Evolutionary conservation across 306 rosid species (phyloP).

Genomic region (Vicia sativa): DNA sequence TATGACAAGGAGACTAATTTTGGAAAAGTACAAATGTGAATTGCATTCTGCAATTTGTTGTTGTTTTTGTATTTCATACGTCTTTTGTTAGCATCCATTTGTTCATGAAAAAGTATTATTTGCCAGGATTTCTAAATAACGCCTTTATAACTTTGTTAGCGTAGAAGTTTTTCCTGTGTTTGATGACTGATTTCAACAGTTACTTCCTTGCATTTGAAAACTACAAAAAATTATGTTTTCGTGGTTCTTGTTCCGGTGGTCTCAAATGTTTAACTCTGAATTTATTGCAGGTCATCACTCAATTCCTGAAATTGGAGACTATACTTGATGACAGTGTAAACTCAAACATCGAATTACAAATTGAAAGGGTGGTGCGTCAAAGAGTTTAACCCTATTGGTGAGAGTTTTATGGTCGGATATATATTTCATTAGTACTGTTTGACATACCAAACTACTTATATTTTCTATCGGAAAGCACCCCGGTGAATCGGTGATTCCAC

Average conservation of each 20-base stretch:
- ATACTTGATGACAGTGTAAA: slow-evolving; percentile 87
- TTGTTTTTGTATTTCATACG: slow-evolving; percentile 1
- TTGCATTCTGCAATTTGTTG: slow-evolving; percentile 18
- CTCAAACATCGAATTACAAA: slow-evolving; percentile 69
- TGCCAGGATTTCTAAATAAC: slow-evolving; percentile 17
- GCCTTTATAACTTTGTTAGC: slow-evolving; percentile 20
- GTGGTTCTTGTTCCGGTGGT: neutral
- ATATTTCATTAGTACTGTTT: slow-evolving; percentile 25
- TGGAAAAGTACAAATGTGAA: slow-evolving; percentile 27
- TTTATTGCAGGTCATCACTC: slow-evolving; percentile 79
- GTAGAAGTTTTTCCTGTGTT: neutral
- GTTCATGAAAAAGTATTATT: slow-evolving; percentile 18
- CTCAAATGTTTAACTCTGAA: slow-evolving; percentile 14
- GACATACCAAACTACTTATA: slow-evolving; percentile 12
- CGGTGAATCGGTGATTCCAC: slow-evolving; percentile 6
- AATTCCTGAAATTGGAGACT: slow-evolving; percentile 88
- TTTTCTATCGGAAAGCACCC: slow-evolving; percentile 26
- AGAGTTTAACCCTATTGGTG: slow-evolving; percentile 71
- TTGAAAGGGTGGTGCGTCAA: slow-evolving; percentile 82
- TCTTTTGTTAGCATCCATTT: slow-evolving; percentile 16
- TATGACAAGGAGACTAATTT: slow-evolving; percentile 25
- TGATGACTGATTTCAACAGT: slow-evolving; percentile 23
- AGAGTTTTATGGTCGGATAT: slow-evolving; percentile 40
- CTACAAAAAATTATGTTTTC: slow-evolving; percentile 4
- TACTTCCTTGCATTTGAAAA: slow-evolving; percentile 28